Conservation (phyloP, 352 stramenopile species). For the Pythium insidiosum region DNA sequence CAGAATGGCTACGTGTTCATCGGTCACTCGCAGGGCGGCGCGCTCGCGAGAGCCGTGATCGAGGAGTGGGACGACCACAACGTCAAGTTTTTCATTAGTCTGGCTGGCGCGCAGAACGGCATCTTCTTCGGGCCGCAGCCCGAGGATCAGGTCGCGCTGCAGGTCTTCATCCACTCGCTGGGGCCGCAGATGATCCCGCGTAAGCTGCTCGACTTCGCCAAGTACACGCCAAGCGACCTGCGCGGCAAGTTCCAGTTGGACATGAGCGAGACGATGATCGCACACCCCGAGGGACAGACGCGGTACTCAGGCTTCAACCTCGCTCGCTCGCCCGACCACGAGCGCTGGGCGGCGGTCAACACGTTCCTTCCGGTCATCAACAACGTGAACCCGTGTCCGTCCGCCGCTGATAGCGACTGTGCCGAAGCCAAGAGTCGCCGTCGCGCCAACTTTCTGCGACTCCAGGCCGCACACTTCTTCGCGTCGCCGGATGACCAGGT, state of each 20-base stretch:
- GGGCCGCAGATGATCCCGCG: slow-evolving; percentile 11
- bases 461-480: slow-evolving; percentile 26
- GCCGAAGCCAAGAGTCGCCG: slow-evolving; percentile 13
- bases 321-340: slow-evolving; percentile 17
- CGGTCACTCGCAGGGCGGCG: slow-evolving; percentile 28
- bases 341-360: slow-evolving; percentile 17
- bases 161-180: slow-evolving; percentile 17
- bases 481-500: slow-evolving; percentile 21
- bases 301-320: slow-evolving; percentile 30
- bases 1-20: slow-evolving; percentile 35
- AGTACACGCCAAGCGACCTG: slow-evolving; percentile 15
- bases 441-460: slow-evolving; percentile 19
- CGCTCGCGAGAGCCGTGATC: slow-evolving; percentile 24
- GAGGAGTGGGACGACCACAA: slow-evolving; percentile 48
- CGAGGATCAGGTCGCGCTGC: slow-evolving; percentile 14
- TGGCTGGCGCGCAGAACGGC: slow-evolving; percentile 33
- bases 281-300: slow-evolving; percentile 20
- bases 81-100: slow-evolving; percentile 25
- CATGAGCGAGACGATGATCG: slow-evolving; percentile 15
- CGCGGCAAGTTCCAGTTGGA: slow-evolving; percentile 25
- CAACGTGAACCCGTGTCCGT: slow-evolving; percentile 19
- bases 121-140: slow-evolving; percentile 34
- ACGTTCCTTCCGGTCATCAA: slow-evolving; percentile 28
- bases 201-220: slow-evolving; percentile 19
- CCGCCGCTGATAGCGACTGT: not conserved